These are phyloP conservation scores for Blastobotrys malaysiensis DNA, from an alignment of 1,139 yeast genomes.

Conservation along the genomic window DNA sequence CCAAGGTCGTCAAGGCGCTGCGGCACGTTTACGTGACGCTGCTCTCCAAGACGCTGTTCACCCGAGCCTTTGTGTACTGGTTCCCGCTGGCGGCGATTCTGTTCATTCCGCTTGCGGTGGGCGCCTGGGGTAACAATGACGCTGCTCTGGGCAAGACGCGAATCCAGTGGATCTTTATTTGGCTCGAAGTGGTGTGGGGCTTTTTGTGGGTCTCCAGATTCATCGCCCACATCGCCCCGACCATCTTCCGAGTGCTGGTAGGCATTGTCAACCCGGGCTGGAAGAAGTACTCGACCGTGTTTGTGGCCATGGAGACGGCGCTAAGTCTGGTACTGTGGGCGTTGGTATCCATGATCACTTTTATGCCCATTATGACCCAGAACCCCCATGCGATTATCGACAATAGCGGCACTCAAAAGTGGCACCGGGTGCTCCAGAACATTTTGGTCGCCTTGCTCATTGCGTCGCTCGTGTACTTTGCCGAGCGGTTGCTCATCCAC, in stretches of 20 bases:
- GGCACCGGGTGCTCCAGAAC: conserved; percentile 36
- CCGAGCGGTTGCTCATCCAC: conserved; percentile 36
- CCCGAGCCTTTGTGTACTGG: conserved; percentile 36
- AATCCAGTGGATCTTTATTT: conserved; percentile 38
- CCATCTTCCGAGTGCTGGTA: conserved; percentile 25
- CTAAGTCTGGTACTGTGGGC: conserved; percentile 34
- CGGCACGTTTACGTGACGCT: conserved; percentile 27
- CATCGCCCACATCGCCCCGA: conserved; percentile 34
- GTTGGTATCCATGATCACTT: conserved; percentile 34
- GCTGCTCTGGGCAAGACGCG: conserved; percentile 33
- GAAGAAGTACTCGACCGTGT: conserved; percentile 33
- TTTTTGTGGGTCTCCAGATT: conserved; percentile 34
- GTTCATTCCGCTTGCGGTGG: conserved; percentile 38
- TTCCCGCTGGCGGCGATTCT: conserved; percentile 36
- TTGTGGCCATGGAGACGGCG: conserved; percentile 36
- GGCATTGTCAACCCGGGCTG: conserved; percentile 34
- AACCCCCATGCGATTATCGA: conserved; percentile 28
- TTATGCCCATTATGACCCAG: conserved; percentile 35
- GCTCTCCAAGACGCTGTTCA: conserved; percentile 29
- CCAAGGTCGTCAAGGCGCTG: conserved; percentile 16
- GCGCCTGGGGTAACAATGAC: conserved; percentile 34
- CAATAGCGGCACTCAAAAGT: conserved; percentile 27
- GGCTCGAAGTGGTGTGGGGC: conserved; percentile 42
- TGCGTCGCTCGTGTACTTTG: conserved; percentile 34
- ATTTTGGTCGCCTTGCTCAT: conserved; percentile 36